These are phyloP conservation scores for Diaporthe ilicicola DNA, from an alignment of 2,329 filamentous ascomycete species.

Conservation along the genomic window DNA sequence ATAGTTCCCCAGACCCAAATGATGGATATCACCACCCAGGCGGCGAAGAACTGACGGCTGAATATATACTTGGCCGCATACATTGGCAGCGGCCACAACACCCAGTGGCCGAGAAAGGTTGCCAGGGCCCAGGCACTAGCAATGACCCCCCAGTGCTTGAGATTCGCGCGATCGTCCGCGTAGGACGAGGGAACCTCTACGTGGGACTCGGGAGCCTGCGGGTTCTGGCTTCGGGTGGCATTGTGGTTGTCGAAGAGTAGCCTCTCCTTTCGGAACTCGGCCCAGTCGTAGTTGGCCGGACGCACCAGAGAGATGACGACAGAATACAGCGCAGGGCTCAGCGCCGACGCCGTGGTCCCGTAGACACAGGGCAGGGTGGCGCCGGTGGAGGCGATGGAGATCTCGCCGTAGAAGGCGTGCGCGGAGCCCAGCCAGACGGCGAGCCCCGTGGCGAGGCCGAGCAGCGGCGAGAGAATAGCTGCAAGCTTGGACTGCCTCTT, in stretches of 20 bases:
- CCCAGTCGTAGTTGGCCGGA: slow-evolving; percentile 38
- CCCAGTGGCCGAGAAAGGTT: slow-evolving; percentile 62
- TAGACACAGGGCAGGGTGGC: slow-evolving; percentile 60
- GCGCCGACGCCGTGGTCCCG: slow-evolving; percentile 58
- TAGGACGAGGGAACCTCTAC: slow-evolving; percentile 37
- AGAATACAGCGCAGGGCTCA: slow-evolving; percentile 38
- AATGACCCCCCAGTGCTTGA: slow-evolving; percentile 57
- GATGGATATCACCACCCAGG: slow-evolving; percentile 59
- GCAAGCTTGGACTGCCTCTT: slow-evolving; percentile 56
- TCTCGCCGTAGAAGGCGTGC: slow-evolving; percentile 53
- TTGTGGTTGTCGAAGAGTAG: slow-evolving; percentile 46
- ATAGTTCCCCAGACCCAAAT: slow-evolving; percentile 63
- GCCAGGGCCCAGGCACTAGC: slow-evolving; percentile 55
- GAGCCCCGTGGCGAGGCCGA: slow-evolving; percentile 58
- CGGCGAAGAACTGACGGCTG: slow-evolving; percentile 52
- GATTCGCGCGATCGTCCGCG: slow-evolving; percentile 42
- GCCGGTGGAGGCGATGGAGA: slow-evolving; percentile 57
- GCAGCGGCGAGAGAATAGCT: slow-evolving; percentile 57
- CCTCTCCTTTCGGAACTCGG: slow-evolving; percentile 47
- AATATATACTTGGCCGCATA: slow-evolving; percentile 61
- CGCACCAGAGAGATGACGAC: slow-evolving; percentile 29
- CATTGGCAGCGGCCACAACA: slow-evolving; percentile 64
- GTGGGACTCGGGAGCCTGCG: neutral
- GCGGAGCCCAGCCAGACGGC: slow-evolving; percentile 62
- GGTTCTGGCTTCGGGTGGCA: neutral